Base-by-base conservation (phyloP, 352 stramenopile genomes). In the Pythium oligandrum region DNA sequence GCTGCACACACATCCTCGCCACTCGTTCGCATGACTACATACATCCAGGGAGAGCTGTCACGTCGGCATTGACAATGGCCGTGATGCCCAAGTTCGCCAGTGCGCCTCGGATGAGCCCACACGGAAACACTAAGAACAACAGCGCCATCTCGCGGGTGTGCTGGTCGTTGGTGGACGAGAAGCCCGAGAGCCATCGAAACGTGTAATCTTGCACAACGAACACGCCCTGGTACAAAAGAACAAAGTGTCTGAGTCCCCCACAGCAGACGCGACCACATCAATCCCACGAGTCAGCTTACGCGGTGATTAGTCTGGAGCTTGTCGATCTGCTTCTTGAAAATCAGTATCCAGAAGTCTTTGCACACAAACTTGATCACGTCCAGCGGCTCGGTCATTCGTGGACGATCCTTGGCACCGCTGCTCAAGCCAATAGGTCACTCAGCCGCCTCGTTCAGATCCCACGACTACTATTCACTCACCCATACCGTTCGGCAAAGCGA, bases 331-430 rank as follows among this genome's bases (percentile, higher is more conserved):
- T 98, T 99, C 54, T 96, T 91, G 68, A 98, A 99, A 46, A 98
- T 91, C 50, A 96, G 74, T 60, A 92, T 97, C 96, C 96, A 99
- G 55, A 99, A 95, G 70, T 98, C 95, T 69, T 99, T 99, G 77
- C 96, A 99, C 36, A 99, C 68, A 68, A 99, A 99, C 76, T 98
- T 98, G 64, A 99, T 96, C 51, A 97, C 90, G 54, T 99, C 95
- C 48, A 98, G 76, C 43, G 88, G 83, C 63, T 96, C 86, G 31
- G 82, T 59, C 79, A 95, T 91, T 36, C 85, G 83, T 43, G 85
- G 66, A 4, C 81, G 75, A 44, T 95, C 85, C 57, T 79, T 86
- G 6, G 77, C 74, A 11, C 64, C 77, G 10, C 71, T 82, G 44
- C 47, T 11, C 7, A 35, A 26, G 40, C 4, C 7, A 12, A 42